Evolutionary conservation across 345 rosid genomes (phyloP).

Genomic region (Populus davidiana): DNA sequence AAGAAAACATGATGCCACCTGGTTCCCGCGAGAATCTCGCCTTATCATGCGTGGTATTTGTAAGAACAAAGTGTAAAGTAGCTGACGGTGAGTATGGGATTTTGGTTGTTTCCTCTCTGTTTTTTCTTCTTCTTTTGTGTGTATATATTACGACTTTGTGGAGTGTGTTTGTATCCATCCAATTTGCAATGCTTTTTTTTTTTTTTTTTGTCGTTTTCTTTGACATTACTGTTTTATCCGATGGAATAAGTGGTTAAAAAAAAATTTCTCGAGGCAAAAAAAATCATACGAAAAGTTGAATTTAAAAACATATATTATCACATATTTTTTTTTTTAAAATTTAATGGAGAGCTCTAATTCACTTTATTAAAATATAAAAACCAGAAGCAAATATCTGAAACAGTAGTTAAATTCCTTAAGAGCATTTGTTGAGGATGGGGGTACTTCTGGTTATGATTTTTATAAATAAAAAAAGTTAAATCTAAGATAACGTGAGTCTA

Average conservation of each 20-base stretch:
- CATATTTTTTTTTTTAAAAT: neutral
- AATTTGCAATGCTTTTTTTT: neutral
- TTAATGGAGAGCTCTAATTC: no score
- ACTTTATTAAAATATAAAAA: no score
- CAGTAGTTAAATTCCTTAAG: no score
- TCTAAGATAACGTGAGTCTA: no score
- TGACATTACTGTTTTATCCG: neutral
- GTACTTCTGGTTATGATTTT: no score
- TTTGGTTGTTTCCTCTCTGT: neutral
- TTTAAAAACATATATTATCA: neutral
- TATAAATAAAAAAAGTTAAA: no score
- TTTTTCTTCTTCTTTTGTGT: neutral
- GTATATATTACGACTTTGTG: neutral
- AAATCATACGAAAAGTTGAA: neutral
- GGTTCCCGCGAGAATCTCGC: conserved; percentile 60
- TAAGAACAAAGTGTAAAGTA: neutral
- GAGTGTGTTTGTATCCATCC: neutral
- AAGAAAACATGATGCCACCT: conserved; percentile 8
- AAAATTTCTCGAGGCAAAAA: neutral
- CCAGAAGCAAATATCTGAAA: no score
- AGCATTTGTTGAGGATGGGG: neutral
- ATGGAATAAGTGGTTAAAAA: neutral
- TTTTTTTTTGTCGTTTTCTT: neutral
- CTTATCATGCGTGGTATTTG: conserved; percentile 29
- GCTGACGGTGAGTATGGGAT: neutral